A percentile compares a stretch with the other conserved stretches of the same genome.
Conservation (phyloP, 495 filamentous ascomycete species). For the Penicillium tannophilum region DNA sequence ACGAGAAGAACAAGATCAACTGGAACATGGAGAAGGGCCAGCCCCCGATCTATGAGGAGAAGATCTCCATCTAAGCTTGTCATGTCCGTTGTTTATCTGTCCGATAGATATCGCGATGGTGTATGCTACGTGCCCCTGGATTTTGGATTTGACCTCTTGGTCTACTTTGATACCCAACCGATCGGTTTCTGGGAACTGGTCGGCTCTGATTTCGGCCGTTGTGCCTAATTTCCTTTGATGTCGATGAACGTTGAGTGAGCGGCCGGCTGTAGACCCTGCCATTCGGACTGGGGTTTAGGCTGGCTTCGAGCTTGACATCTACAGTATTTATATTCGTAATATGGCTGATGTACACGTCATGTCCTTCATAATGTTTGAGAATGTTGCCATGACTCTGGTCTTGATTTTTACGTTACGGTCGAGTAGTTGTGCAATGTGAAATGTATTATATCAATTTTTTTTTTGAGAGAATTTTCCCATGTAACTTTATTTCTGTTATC, state of each 20-base stretch:
- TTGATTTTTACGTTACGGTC: conserved; percentile 11
- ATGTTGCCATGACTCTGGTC: conserved; percentile 15
- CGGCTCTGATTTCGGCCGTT: conserved; percentile 20
- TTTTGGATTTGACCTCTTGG: conserved; percentile 4
- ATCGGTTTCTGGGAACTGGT: neutral
- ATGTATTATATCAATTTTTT: conserved; percentile 4
- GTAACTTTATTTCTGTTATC: neutral
- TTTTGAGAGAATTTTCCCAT: neutral
- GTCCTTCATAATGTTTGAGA: conserved; percentile 20
- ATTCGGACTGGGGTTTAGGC: neutral
- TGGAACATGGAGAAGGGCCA: conserved; percentile 73
- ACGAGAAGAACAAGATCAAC: conserved; percentile 75
- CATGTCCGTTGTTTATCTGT: neutral
- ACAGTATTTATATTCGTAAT: conserved; percentile 18
- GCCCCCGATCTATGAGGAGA: conserved; percentile 81
- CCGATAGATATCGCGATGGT: neutral
- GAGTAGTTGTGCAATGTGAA: neutral
- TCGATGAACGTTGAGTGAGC: neutral
- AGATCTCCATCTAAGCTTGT: conserved; percentile 53
- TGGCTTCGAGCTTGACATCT: neutral
- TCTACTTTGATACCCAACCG: conserved; percentile 32
- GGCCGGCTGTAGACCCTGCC: neutral
- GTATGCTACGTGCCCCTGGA: neutral
- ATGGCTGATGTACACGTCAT: conserved; percentile 22
- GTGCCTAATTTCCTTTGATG: conserved; percentile 2